Evolutionary conservation across 2,329 filamentous ascomycete species (phyloP), one percentile per base, ranked within the genome.

Genomic region (Talaromyces albobiverticillius): DNA sequence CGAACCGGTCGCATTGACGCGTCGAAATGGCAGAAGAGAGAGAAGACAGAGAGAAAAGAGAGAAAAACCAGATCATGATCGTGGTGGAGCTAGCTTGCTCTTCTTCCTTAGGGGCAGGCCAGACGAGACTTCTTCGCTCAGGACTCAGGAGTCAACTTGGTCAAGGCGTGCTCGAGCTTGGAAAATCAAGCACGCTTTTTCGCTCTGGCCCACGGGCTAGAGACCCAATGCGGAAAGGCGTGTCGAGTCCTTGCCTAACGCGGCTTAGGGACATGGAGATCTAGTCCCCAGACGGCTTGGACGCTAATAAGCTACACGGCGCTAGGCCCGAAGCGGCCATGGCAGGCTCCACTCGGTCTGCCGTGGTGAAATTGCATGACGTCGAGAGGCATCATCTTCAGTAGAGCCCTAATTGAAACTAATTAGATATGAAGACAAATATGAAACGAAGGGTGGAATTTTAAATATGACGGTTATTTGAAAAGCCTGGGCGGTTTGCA

Each of bases 1-100:
- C 49, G 38, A 43, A 26, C 41, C 45, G 45, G 43, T 42, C 34
- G 45, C 45, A 48, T 48, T 25, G 51, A 48, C 51, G 43, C 43
- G 51, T 41, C 14, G 45, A 41, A n/a, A 52, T 25, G 40, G 18
- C 16, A 32, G 29, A n/a, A 42, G 51, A 41, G 36, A n/a, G 29
- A 9, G 14, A 23, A 18, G 2, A 5, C 4, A 7, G 23, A 31
- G 45, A 38, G n/a, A 25, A 47, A 51, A 51, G 7, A 36, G n/a
- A 26, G 31, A 25, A 18, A 25, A 23, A 22, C 22, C 13, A 38
- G 50, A 13, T 26, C 18, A 46, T 22, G 51, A 4, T 38, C 34
- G 6, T 5, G 3, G 14, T 46, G 41, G 50, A 34, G 41, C 40
- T 29, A 31, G 11, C 43, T 53, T n/a, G 20, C 13, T 40, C 47